Percentiles rank a stretch among this genome's conserved stretches.
Evolutionary conservation across 495 filamentous ascomycete genomes (phyloP).

Genomic region (Trichoderma erinaceum): DNA sequence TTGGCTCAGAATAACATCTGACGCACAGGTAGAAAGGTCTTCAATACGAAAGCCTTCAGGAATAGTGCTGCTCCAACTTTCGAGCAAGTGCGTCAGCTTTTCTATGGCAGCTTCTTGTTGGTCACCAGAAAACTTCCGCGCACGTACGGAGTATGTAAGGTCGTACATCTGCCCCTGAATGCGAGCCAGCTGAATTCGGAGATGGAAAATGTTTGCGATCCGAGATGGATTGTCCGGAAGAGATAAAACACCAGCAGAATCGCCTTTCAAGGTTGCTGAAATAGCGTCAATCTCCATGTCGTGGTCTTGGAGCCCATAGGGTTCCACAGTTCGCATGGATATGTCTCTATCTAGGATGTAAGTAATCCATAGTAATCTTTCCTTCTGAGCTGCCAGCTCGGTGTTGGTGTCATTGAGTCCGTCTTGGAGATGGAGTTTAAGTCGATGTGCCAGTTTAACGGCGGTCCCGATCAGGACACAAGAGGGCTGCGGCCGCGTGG

Average conservation of each 20-base stretch:
- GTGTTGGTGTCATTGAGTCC: neutral
- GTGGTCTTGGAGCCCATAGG: slow-evolving; percentile 15
- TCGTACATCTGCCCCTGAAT: slow-evolving; percentile 21
- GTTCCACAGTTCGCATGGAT: slow-evolving; percentile 14
- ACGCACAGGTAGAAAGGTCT: no score
- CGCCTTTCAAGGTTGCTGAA: slow-evolving; percentile 11
- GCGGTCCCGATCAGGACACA: slow-evolving; percentile 19
- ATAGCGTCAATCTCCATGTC: slow-evolving; percentile 20
- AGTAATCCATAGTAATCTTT: slow-evolving; percentile 21
- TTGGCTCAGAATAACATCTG: no score
- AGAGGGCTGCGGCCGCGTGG: slow-evolving; percentile 12
- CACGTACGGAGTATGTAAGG: slow-evolving; percentile 15
- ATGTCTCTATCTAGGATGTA: slow-evolving; percentile 21
- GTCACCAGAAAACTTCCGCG: no score
- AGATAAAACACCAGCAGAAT: slow-evolving; percentile 15
- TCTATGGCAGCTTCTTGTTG: no score
- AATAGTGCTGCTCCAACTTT: no score
- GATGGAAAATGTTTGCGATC: slow-evolving; percentile 18
- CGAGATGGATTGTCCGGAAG: neutral
- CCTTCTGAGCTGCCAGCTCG: slow-evolving; percentile 13
- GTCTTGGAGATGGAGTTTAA: slow-evolving; percentile 16
- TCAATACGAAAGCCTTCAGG: no score
- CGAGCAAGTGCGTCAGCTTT: no score
- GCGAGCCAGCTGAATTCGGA: slow-evolving; percentile 16
- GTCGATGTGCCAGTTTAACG: slow-evolving; percentile 17